Percentiles rank a stretch among this genome's conserved stretches.
These are phyloP conservation scores for Pichia cactophila DNA, from an alignment of 1,139 yeast species.

Conservation along the genomic window DNA sequence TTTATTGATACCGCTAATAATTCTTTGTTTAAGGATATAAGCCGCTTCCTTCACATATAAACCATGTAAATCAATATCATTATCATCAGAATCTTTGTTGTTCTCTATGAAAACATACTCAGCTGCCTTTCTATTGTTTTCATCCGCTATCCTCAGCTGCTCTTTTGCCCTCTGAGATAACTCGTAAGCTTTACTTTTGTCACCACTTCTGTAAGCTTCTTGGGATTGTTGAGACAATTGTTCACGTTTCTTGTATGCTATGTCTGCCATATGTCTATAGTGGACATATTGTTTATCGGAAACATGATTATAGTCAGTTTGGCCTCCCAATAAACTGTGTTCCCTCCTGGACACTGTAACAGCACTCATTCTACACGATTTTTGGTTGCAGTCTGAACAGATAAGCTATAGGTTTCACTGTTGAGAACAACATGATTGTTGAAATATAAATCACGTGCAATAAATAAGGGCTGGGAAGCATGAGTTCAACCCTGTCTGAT, in stretches of 20 bases:
- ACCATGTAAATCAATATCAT: conserved; percentile 93
- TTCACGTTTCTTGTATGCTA: conserved; percentile 50
- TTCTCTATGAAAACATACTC: conserved; percentile 84
- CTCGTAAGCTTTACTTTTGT: conserved; percentile 63
- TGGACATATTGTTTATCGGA: conserved; percentile 57
- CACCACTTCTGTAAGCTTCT: conserved; percentile 66
- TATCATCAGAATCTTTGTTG: conserved; percentile 72
- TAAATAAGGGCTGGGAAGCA: not conserved
- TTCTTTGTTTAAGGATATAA: conserved; percentile 63
- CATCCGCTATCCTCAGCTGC: conserved; percentile 55
- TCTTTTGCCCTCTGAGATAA: conserved; percentile 63
- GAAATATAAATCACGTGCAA: not conserved
- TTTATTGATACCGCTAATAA: conserved; percentile 56
- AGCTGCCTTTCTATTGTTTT: conserved; percentile 73
- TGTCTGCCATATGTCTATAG: conserved; percentile 62
- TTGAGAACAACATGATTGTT: no score
- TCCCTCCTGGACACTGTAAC: conserved; percentile 1
- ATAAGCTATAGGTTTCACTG: no score
- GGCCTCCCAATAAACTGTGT: not conserved
- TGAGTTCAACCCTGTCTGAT: not conserved
- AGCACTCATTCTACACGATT: not conserved
- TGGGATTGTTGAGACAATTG: conserved; percentile 63
- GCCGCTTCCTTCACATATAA: conserved; percentile 84
- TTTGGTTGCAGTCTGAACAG: no score
- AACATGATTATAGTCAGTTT: conserved; percentile 63